phyloP scores from a whole-genome alignment of 345 rosid species.

The Populus euphratica region DNA sequence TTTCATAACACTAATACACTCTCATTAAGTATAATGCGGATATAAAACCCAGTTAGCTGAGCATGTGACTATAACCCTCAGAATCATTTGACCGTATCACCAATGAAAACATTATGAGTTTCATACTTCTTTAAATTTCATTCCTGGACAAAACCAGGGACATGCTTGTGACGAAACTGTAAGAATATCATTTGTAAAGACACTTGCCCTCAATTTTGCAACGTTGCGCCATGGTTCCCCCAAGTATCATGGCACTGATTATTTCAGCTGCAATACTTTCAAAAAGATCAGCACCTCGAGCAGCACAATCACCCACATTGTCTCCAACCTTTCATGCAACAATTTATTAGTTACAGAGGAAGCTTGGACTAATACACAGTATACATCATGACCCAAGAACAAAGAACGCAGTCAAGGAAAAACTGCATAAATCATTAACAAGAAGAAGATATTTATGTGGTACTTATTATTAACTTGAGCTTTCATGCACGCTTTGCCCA shows the following conservation, averaged over 20 bases:
- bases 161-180: not conserved
- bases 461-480: not conserved
- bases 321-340: constrained; percentile 71
- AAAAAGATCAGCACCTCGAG: constrained; percentile 98
- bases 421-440: not conserved
- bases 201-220: constrained; percentile 88
- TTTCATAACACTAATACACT: not conserved
- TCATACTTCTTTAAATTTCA: not conserved
- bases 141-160: not conserved
- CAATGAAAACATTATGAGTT: not conserved
- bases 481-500: not conserved
- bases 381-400: not conserved
- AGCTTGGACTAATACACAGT: not conserved
- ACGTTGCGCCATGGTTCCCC: constrained; percentile 94
- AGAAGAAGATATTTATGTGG: not conserved
- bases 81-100: not conserved
- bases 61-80: not conserved
- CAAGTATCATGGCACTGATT: constrained; percentile 97
- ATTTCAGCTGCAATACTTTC: constrained; percentile 99
- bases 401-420: not conserved
- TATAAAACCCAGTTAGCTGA: not conserved
- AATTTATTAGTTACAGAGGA: not conserved
- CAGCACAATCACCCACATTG: constrained; percentile 99
- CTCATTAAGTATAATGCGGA: not conserved
- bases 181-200: not conserved